phyloP scores from a whole-genome alignment of 2,329 filamentous ascomycete species.

The Fusarium secorum region DNA sequence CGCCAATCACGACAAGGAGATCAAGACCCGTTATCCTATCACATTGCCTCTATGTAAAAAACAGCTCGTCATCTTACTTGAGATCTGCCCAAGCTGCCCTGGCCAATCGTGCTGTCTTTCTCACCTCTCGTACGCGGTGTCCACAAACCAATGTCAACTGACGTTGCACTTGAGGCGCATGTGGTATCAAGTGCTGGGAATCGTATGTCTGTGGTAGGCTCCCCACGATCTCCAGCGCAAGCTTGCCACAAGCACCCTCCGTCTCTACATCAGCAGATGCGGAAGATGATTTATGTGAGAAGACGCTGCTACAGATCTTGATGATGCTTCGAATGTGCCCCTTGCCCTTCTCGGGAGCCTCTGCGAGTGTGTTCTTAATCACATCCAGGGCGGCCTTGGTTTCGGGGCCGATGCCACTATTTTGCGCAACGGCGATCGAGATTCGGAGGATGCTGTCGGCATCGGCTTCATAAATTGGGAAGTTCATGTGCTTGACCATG shows the following conservation, averaged over 20 bases:
- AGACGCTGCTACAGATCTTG: slow-evolving; percentile 53
- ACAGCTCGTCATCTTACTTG: slow-evolving; percentile 36
- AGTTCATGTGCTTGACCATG: slow-evolving; percentile 59
- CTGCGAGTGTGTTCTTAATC: slow-evolving; percentile 56
- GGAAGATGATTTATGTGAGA: slow-evolving; percentile 43
- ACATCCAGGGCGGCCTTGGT: slow-evolving; percentile 58
- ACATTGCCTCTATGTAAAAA: slow-evolving; percentile 19
- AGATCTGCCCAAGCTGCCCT: slow-evolving; percentile 58
- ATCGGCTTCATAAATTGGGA: slow-evolving; percentile 61
- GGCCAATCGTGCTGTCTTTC: slow-evolving; percentile 58
- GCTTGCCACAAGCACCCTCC: slow-evolving; percentile 53
- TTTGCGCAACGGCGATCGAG: slow-evolving; percentile 57
- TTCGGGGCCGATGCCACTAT: slow-evolving; percentile 52
- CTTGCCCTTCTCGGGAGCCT: slow-evolving; percentile 55
- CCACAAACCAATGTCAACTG: slow-evolving; percentile 61
- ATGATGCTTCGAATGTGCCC: slow-evolving; percentile 60
- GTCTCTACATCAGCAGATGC: slow-evolving; percentile 30
- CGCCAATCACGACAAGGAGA: slow-evolving; percentile 2
- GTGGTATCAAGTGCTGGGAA: slow-evolving; percentile 54
- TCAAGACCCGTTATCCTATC: not conserved
- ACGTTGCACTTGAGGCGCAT: slow-evolving; percentile 54
- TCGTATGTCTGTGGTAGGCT: slow-evolving; percentile 59
- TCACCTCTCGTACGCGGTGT: slow-evolving; percentile 61
- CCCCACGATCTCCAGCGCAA: slow-evolving; percentile 57
- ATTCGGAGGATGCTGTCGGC: slow-evolving; percentile 57